Evolutionary conservation across 257 asterid genomes (phyloP).

Genomic region (Phtheirospermum japonicum): DNA sequence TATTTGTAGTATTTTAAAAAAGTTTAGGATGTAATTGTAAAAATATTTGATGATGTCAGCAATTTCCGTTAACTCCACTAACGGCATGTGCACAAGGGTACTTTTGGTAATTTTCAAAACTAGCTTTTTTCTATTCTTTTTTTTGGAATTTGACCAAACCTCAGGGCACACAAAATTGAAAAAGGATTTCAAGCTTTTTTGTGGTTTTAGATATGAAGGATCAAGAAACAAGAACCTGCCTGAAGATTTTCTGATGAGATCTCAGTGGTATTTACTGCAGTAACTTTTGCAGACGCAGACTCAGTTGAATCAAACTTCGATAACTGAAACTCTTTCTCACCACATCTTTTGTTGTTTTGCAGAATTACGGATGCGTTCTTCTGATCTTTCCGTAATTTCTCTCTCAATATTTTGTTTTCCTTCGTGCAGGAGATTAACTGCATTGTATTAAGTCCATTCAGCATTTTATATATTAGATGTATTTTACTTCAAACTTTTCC

Average conservation of each 20-base stretch:
- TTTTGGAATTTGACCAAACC: too few relatives aligned
- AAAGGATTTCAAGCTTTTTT: too few relatives aligned
- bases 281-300: constrained; percentile 26
- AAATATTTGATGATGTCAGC: neutral
- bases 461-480: neutral
- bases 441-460: constrained; percentile 27
- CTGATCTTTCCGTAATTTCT: constrained; percentile 33
- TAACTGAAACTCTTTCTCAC: constrained; percentile 24
- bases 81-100: neutral
- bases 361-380: constrained; percentile 27
- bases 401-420: constrained; percentile 67
- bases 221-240: constrained; percentile 36
- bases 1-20: too few relatives aligned
- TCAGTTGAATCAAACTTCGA: constrained; percentile 30
- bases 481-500: neutral
- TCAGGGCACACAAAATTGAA: too few relatives aligned
- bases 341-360: constrained; percentile 26
- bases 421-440: constrained; percentile 57
- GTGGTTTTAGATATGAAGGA: neutral
- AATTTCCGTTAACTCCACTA: too few relatives aligned
- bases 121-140: too few relatives aligned
- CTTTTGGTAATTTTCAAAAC: neutral
- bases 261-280: constrained; percentile 34
- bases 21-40: too few relatives aligned
- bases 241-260: constrained; percentile 34